Evolutionary conservation across 306 rosid genomes (phyloP).

Genomic region (Oemleria cerasiformis): DNA sequence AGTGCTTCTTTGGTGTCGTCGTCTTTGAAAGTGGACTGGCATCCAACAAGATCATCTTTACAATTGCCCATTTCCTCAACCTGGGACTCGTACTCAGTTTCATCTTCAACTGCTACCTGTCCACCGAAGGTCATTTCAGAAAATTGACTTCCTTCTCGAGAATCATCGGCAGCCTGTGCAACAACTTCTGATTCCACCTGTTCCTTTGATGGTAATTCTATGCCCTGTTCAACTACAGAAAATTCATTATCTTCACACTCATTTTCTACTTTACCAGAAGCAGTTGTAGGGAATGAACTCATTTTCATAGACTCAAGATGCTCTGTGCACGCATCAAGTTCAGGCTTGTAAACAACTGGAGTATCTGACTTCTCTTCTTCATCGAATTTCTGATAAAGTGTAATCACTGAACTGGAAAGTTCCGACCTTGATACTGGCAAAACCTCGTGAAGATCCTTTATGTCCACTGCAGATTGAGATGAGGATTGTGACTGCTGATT

Average conservation of each 20-base stretch:
- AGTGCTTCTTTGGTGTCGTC: slow-evolving; percentile 56
- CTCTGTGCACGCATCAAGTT: slow-evolving; percentile 40
- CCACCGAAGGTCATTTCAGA: slow-evolving; percentile 31
- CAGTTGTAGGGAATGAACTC: slow-evolving; percentile 23
- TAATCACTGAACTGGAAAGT: slow-evolving; percentile 50
- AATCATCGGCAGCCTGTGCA: slow-evolving; percentile 36
- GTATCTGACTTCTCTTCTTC: slow-evolving; percentile 40
- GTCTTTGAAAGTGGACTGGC: slow-evolving; percentile 28
- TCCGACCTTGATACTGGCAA: slow-evolving; percentile 42
- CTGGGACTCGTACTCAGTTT: slow-evolving; percentile 22
- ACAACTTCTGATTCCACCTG: slow-evolving; percentile 28
- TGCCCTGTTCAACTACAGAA: slow-evolving; percentile 54
- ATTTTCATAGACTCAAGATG: slow-evolving; percentile 34
- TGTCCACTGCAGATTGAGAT: slow-evolving; percentile 38
- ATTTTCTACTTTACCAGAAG: slow-evolving; percentile 23
- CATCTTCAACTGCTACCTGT: slow-evolving; percentile 33
- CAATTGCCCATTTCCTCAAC: slow-evolving; percentile 33
- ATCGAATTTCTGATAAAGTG: slow-evolving; percentile 43
- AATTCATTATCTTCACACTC: slow-evolving; percentile 43
- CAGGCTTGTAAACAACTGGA: slow-evolving; percentile 32
- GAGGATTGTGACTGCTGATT: slow-evolving; percentile 18
- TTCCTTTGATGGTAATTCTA: slow-evolving; percentile 44
- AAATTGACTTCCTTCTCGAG: slow-evolving; percentile 24
- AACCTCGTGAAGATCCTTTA: slow-evolving; percentile 80
- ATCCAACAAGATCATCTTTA: slow-evolving; percentile 27